Percentiles rank a stretch among this genome's conserved stretches.
These are phyloP conservation scores for Fusarium coffeatum DNA, from an alignment of 2,329 filamentous ascomycete genomes.

Conservation along the genomic window DNA sequence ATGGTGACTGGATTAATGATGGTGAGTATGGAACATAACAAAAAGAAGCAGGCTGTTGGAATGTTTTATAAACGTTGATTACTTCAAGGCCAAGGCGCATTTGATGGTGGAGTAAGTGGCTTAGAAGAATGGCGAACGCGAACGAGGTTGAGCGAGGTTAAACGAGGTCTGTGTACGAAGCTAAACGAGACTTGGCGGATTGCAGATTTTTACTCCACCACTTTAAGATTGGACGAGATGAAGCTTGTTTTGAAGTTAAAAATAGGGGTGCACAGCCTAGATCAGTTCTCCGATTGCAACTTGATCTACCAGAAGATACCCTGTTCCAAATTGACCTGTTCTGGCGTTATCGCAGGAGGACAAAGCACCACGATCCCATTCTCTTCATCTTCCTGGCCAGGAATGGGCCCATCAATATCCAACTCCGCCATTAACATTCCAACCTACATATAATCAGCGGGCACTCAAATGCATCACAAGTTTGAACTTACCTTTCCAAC, in stretches of 20 bases:
- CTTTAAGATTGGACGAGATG: neutral
- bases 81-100: fast-evolving
- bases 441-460: no score
- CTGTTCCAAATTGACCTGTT: neutral
- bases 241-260: fast-evolving
- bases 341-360: neutral
- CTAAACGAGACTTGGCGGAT: neutral
- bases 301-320: neutral
- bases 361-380: conserved; percentile 33
- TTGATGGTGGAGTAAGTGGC: neutral
- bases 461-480: no score
- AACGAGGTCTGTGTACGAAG: neutral
- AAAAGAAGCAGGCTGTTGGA: no score
- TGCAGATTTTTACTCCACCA: neutral
- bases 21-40: no score
- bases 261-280: neutral
- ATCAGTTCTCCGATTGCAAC: neutral
- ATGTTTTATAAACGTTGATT: neutral
- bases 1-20: neutral
- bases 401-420: conserved; percentile 12
- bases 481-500: conserved; percentile 18
- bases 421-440: conserved; percentile 19
- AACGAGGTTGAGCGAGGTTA: neutral
- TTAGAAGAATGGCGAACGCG: neutral
- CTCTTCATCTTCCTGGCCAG: conserved; percentile 27